phyloP scores from a whole-genome alignment of 495 filamentous ascomycete species.

The Penicillium arizonense region DNA sequence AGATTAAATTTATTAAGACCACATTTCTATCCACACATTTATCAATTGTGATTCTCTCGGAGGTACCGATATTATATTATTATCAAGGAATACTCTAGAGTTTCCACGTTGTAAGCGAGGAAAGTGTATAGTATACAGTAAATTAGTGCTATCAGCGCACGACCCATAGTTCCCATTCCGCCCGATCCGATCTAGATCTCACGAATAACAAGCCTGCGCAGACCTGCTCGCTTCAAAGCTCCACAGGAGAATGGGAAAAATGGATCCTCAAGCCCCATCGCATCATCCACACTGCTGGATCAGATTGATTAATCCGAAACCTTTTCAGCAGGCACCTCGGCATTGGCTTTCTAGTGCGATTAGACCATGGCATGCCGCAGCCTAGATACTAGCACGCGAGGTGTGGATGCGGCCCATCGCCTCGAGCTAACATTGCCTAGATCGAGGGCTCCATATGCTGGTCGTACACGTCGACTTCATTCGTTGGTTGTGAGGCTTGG shows the following conservation, averaged over 20 bases:
- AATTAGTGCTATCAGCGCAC: too few relatives aligned
- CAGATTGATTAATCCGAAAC: conserved; percentile 17
- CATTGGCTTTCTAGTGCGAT: neutral
- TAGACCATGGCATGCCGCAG: too few relatives aligned
- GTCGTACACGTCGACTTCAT: conserved; percentile 3
- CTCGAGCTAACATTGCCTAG: neutral
- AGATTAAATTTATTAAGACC: too few relatives aligned
- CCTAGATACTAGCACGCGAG: conserved; percentile 10
- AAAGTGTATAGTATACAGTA: too few relatives aligned
- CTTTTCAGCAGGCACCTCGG: conserved; percentile 2
- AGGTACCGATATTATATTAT: too few relatives aligned
- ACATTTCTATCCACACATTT: too few relatives aligned
- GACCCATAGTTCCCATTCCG: conserved; percentile 18
- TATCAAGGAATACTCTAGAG: too few relatives aligned
- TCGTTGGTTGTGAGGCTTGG: neutral
- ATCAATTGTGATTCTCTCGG: too few relatives aligned
- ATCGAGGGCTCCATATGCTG: neutral
- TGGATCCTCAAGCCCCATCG: neutral
- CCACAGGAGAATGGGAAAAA: neutral
- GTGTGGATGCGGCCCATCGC: neutral
- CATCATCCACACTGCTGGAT: conserved; percentile 4
- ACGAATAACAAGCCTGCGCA: neutral
- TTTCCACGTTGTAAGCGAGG: neutral
- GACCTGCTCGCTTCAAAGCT: conserved; percentile 14
- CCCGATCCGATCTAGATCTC: conserved; percentile 30